Conservation (phyloP, 768 basidiomycete genomes). For the Hypholoma fasciculare region DNA sequence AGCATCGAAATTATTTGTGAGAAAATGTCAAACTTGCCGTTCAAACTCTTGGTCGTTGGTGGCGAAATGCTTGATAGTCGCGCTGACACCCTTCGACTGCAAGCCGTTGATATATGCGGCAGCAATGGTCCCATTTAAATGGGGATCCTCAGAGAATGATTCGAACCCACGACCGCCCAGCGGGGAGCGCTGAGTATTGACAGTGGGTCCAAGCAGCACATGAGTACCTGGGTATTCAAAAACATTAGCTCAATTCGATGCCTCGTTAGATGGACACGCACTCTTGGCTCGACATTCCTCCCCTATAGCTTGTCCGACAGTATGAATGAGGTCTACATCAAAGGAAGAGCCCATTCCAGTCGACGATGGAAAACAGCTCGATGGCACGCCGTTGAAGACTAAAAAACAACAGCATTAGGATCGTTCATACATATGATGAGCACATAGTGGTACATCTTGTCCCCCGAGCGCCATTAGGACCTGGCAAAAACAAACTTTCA, state of each 20-base stretch:
- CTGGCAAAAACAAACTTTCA: conserved; percentile 16
- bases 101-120: conserved; percentile 64
- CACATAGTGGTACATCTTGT: conserved; percentile 32
- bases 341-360: conserved; percentile 59
- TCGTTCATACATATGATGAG: conserved; percentile 3
- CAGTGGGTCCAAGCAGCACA: conserved; percentile 61
- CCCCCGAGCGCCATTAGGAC: conserved; percentile 52
- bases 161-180: conserved; percentile 60
- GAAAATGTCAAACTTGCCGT: conserved; percentile 24
- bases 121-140: conserved; percentile 54
- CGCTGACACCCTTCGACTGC: conserved; percentile 55
- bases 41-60: conserved; percentile 66
- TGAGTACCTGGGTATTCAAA: conserved; percentile 31
- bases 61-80: conserved; percentile 66
- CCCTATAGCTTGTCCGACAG: conserved; percentile 51
- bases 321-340: conserved; percentile 45
- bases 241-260: neutral
- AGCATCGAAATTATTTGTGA: neutral
- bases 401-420: conserved; percentile 32
- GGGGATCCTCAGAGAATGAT: conserved; percentile 64
- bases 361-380: conserved; percentile 58
- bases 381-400: conserved; percentile 58
- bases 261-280: neutral
- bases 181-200: conserved; percentile 64
- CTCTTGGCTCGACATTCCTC: conserved; percentile 55